phyloP scores from a whole-genome alignment of 208 protist species.

The Acanthamoeba lenticulata region DNA sequence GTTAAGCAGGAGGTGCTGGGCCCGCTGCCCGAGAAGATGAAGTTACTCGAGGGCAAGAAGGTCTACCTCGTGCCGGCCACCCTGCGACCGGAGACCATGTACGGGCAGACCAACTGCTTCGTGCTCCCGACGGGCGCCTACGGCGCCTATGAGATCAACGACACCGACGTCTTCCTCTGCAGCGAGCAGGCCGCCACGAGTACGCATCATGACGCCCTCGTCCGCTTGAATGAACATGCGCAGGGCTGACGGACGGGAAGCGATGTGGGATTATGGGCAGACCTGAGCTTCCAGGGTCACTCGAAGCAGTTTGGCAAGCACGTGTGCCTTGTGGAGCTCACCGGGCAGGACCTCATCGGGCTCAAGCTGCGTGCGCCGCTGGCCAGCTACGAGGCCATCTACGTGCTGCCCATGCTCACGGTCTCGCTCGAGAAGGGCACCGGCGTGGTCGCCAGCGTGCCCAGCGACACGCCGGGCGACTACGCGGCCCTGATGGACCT shows the following conservation, averaged over 20 bases:
- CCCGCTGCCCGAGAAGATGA: conserved; percentile 83
- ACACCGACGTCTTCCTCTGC: conserved; percentile 94
- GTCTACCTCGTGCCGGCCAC: conserved; percentile 98
- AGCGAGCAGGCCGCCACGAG: conserved; percentile 95
- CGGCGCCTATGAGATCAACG: conserved; percentile 94
- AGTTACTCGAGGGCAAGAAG: conserved; percentile 72
- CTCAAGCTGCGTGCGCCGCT: conserved; percentile 93
- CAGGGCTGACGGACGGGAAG: not conserved
- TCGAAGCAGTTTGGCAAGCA: conserved; percentile 90
- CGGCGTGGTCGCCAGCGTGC: conserved; percentile 98
- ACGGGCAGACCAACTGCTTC: conserved; percentile 99
- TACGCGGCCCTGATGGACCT: conserved; percentile 97
- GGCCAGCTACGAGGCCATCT: conserved; percentile 92
- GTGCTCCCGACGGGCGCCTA: conserved; percentile 96
- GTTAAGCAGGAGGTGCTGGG: conserved; percentile 94
- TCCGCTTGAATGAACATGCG: not conserved
- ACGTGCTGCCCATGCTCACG: conserved; percentile 98
- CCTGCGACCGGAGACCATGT: conserved; percentile 99
- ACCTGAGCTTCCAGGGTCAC: conserved; percentile 96
- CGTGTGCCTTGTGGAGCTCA: conserved; percentile 91
- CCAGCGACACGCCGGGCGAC: conserved; percentile 99
- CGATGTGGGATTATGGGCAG: not conserved
- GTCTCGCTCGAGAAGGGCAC: conserved; percentile 97
- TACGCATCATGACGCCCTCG: conserved; percentile 53
- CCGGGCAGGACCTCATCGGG: conserved; percentile 94